Conservation (phyloP, 352 stramenopile genomes). For the Phytophthora boehmeriae region DNA sequence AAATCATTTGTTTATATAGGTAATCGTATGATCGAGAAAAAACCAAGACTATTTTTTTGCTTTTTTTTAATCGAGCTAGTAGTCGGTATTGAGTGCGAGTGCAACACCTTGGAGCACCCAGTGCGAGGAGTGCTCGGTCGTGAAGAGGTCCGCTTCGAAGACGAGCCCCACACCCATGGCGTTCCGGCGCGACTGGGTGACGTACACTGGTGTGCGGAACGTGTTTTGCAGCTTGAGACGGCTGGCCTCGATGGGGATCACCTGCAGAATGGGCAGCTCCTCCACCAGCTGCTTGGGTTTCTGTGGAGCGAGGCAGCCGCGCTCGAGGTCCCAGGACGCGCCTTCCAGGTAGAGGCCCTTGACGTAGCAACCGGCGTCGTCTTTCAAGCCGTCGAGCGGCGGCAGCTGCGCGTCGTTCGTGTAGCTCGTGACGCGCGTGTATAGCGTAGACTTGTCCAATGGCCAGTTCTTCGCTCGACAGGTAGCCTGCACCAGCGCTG, state of each 20-base stretch:
- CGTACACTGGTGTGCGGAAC: conserved; percentile 96
- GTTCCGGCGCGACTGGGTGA: conserved; percentile 94
- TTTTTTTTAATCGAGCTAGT: conserved; percentile 34
- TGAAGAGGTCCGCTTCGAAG: conserved; percentile 94
- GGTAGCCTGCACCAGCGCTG: conserved; percentile 94
- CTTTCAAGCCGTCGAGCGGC: conserved; percentile 27
- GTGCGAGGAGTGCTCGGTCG: conserved; percentile 91
- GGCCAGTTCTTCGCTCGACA: conserved; percentile 94
- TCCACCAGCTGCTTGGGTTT: conserved; percentile 95
- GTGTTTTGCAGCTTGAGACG: conserved; percentile 96
- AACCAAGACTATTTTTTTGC: conserved; percentile 3
- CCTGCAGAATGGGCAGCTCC: conserved; percentile 93
- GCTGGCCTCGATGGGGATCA: conserved; percentile 95
- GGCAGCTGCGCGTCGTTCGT: conserved; percentile 67
- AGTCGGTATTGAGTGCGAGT: conserved; percentile 92
- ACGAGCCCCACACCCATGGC: conserved; percentile 96
- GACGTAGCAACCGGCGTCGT: conserved; percentile 93
- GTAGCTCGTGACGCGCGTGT: conserved; percentile 92
- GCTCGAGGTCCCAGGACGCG: conserved; percentile 91
- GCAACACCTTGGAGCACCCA: conserved; percentile 96
- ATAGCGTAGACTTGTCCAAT: conserved; percentile 95
- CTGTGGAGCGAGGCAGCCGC: conserved; percentile 81
- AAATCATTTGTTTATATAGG: not conserved
- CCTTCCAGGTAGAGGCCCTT: conserved; percentile 93
- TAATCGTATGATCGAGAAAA: not conserved